Evolutionary conservation across 129 eudicot species (phyloP).

Genomic region (Erigeron canadensis): DNA sequence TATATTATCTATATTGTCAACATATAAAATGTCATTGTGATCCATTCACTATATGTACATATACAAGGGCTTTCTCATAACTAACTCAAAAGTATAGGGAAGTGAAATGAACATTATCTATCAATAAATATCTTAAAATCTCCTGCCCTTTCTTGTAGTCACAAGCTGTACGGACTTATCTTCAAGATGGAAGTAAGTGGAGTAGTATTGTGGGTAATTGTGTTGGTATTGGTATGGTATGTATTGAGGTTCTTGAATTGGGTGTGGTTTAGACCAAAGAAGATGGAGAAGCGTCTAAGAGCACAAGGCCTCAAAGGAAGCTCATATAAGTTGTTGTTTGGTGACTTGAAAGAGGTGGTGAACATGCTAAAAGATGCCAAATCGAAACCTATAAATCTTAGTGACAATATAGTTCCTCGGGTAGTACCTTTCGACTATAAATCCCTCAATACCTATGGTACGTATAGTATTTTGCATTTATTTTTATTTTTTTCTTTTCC

Average conservation of each 20-base stretch:
- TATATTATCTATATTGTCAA: too few relatives aligned
- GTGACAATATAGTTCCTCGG: constrained; percentile 19
- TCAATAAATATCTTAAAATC: background rate
- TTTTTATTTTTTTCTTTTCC: background rate
- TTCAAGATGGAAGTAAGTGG: constrained; percentile 16
- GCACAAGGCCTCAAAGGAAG: constrained; percentile 35
- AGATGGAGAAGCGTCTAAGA: constrained; percentile 28
- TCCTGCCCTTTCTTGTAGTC: background rate
- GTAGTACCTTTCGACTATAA: constrained; percentile 24
- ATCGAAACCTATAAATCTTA: constrained; percentile 25
- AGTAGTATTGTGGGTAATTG: constrained; percentile 7
- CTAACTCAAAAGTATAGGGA: constrained; percentile 8
- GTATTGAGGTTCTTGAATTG: constrained; percentile 18
- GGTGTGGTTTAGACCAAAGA: constrained; percentile 39
- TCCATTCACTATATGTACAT: too few relatives aligned
- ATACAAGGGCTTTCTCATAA: background rate
- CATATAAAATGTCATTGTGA: too few relatives aligned
- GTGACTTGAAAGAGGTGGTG: constrained; percentile 31
- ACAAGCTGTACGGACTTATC: background rate
- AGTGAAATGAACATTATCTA: background rate
- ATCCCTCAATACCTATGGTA: constrained; percentile 16
- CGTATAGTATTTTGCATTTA: background rate
- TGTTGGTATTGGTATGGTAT: constrained; percentile 6
- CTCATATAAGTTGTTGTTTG: constrained; percentile 27
- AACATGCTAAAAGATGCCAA: constrained; percentile 28